phyloP scores from a whole-genome alignment of 2,329 filamentous ascomycete genomes.

The Neodidymelliopsis sp. region DNA sequence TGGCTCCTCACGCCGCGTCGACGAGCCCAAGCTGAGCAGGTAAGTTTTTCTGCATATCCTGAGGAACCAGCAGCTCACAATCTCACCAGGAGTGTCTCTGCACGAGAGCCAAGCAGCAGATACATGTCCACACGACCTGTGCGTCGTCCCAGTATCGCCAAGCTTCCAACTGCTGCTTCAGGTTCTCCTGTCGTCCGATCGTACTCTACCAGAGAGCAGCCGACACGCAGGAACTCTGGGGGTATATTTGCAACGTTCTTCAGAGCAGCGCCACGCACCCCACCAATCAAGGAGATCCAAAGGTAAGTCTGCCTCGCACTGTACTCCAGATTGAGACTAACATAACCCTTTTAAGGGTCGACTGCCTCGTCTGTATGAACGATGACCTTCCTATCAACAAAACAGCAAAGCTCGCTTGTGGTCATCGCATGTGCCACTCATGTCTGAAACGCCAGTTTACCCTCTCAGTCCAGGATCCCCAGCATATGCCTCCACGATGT shows the following conservation, averaged over 20 bases:
- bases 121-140: constrained; percentile 39
- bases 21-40: constrained; percentile 43
- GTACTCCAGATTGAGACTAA: neutral
- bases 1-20: constrained; percentile 38
- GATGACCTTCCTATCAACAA: constrained; percentile 70
- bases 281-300: constrained; percentile 37
- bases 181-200: constrained; percentile 35
- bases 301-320: constrained; percentile 20
- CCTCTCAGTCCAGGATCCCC: constrained; percentile 76
- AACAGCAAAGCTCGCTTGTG: constrained; percentile 76
- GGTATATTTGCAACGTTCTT: constrained; percentile 45
- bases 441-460: constrained; percentile 79
- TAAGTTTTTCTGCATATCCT: constrained; percentile 13
- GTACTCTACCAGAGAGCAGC: constrained; percentile 37
- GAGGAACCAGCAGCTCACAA: constrained; percentile 23
- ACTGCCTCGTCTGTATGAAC: constrained; percentile 75
- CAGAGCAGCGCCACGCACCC: constrained; percentile 32
- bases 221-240: constrained; percentile 41
- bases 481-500: constrained; percentile 85
- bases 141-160: constrained; percentile 41
- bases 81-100: constrained; percentile 35
- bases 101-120: constrained; percentile 39
- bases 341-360: constrained; percentile 59
- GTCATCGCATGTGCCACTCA: constrained; percentile 79
- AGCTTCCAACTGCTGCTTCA: constrained; percentile 31